Evolutionary conservation across 495 filamentous ascomycete genomes (phyloP).

Genomic region (Neurospora sp.): DNA sequence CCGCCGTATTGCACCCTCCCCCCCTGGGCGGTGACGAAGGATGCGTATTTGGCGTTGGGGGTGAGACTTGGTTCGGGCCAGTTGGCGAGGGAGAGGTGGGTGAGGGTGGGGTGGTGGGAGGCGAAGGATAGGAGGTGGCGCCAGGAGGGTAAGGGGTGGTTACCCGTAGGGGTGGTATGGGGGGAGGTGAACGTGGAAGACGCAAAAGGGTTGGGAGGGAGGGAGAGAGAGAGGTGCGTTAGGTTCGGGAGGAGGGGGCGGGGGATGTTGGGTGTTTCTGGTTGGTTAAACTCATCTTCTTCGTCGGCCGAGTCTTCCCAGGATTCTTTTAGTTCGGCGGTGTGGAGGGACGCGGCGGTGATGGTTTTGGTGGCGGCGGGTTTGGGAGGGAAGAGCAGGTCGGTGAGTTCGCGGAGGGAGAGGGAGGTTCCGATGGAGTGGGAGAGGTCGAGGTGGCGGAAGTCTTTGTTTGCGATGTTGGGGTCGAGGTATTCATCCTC

Average conservation of each 20-base stretch:
- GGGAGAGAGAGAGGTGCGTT: slow-evolving; percentile 47
- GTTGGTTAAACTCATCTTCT: background rate
- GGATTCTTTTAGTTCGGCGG: slow-evolving; percentile 8
- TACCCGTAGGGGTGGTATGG: background rate
- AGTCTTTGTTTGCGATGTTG: slow-evolving; percentile 36
- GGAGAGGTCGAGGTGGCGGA: slow-evolving; percentile 55
- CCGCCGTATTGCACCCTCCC: slow-evolving; percentile 45
- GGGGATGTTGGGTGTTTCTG: slow-evolving; percentile 10
- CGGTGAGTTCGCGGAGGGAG: slow-evolving; percentile 47
- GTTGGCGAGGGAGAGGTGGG: slow-evolving; percentile 67
- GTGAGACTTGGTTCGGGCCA: slow-evolving; percentile 69
- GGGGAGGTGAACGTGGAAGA: background rate
- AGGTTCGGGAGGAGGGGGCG: slow-evolving; percentile 35
- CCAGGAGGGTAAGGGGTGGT: slow-evolving; percentile 46
- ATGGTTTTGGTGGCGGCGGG: slow-evolving; percentile 1
- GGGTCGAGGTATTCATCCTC: slow-evolving; percentile 4
- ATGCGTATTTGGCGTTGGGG: slow-evolving; percentile 48
- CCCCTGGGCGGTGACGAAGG: slow-evolving; percentile 32
- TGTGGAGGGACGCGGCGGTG: background rate
- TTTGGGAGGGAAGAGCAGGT: slow-evolving; percentile 34
- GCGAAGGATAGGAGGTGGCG: slow-evolving; percentile 53
- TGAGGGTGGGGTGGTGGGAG: slow-evolving; percentile 51
- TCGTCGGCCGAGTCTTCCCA: slow-evolving; percentile 34
- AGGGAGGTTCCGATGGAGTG: slow-evolving; percentile 49
- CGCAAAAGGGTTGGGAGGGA: slow-evolving; percentile 20